Evolutionary conservation across 2,329 filamentous ascomycete genomes (phyloP).

Genomic region (Xylariaceae sp.): DNA sequence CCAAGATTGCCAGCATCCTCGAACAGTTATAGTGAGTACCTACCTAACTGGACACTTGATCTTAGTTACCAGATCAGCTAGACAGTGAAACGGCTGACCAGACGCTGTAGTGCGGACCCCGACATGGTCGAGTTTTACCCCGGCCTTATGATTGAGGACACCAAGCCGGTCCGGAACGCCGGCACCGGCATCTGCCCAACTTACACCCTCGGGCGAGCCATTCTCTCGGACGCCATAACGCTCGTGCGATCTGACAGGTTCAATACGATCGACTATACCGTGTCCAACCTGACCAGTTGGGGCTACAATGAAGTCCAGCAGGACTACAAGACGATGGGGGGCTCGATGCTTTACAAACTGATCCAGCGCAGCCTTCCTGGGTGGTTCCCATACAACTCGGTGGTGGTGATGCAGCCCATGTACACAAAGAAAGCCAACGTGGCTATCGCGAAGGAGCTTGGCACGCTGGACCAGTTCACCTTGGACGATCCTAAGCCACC

Average conservation of each 20-base stretch:
- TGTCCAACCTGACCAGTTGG: constrained; percentile 37
- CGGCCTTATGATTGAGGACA: constrained; percentile 57
- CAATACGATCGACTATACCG: constrained; percentile 46
- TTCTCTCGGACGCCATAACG: constrained; percentile 55
- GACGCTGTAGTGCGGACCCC: constrained; percentile 52
- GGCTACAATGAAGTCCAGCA: constrained; percentile 37
- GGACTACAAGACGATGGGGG: constrained; percentile 35
- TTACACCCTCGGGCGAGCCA: constrained; percentile 49
- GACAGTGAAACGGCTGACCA: too few relatives aligned
- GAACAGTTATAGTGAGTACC: constrained; percentile 59
- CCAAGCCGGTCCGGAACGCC: constrained; percentile 45
- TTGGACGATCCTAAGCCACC: constrained; percentile 34
- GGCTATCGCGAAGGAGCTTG: constrained; percentile 35
- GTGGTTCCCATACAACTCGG: constrained; percentile 39
- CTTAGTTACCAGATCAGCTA: too few relatives aligned
- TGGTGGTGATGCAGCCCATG: constrained; percentile 42
- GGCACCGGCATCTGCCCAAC: constrained; percentile 48
- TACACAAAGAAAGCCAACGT: constrained; percentile 39
- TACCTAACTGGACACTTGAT: too few relatives aligned
- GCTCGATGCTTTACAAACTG: constrained; percentile 42
- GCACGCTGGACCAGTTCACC: constrained; percentile 32
- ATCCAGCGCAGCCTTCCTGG: constrained; percentile 41
- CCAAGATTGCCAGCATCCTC: constrained; percentile 49
- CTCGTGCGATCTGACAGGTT: constrained; percentile 56
- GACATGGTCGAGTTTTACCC: constrained; percentile 67